Evolutionary conservation across 441 rosid species (phyloP).

Genomic region (Gossypium davidsonii): DNA sequence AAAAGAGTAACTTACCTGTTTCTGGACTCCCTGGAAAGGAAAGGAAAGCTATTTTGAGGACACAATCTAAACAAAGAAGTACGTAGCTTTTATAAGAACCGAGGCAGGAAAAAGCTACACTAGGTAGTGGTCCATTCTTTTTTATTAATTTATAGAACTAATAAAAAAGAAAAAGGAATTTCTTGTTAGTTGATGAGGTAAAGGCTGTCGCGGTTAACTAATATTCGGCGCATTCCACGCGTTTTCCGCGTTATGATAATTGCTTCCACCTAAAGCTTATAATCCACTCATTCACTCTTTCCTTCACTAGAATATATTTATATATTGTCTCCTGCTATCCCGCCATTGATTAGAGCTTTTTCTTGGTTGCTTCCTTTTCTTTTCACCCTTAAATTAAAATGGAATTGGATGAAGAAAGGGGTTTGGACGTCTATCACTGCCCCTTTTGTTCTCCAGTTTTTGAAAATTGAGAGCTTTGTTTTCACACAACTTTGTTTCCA

Average conservation of each 20-base stretch:
- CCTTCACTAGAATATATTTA: neutral
- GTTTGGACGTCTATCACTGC: neutral
- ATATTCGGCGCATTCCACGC: slow-evolving; percentile 45
- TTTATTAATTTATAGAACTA: neutral
- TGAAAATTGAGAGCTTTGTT: neutral
- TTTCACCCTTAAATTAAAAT: neutral
- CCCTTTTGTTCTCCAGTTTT: neutral
- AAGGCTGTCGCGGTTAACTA: neutral
- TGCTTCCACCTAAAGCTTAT: slow-evolving; percentile 35
- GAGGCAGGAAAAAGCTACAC: slow-evolving; percentile 14
- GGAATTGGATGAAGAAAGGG: neutral
- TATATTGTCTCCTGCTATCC: slow-evolving; percentile 13
- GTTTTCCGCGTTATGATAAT: slow-evolving; percentile 37
- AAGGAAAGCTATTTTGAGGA: neutral
- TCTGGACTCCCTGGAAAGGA: neutral
- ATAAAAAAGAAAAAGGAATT: neutral
- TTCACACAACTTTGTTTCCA: neutral
- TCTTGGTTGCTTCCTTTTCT: neutral
- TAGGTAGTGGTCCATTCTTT: neutral
- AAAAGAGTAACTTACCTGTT: neutral
- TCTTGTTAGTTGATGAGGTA: neutral
- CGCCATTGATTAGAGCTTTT: slow-evolving; percentile 15
- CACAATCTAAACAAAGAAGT: neutral
- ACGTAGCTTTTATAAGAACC: slow-evolving; percentile 14
- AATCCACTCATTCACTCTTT: slow-evolving; percentile 16